Evolutionary conservation across 1,284 basidiomycete species (phyloP), one percentile per base, ranked within the genome.

Genomic region (Farysia itapuensis): DNA sequence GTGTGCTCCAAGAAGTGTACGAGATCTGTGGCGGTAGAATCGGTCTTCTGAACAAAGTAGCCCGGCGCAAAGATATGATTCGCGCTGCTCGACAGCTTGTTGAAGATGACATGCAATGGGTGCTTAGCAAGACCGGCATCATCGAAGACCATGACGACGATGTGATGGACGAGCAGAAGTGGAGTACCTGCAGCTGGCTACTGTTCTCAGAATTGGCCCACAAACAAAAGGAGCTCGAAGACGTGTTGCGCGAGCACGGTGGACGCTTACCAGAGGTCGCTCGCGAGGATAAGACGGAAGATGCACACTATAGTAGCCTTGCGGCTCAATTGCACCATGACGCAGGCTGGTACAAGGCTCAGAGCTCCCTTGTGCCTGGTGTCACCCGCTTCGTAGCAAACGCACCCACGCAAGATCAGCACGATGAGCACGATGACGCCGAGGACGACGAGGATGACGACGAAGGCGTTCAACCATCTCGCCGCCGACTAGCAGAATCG

Each of bases 131-230:
- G 51, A 73, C 70, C n/a, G 66, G 66, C 13, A 67, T 73, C 43
- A 73, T 73, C 28, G 64, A 70, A 38, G 69, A 71, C 26, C 70
- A 72, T 29, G 70, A 72, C 30, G 70, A 72, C 28, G 70, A 70
- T 39, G 70, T 70, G 33, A 72, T 72, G 70, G 70, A 72, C 43
- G 70, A 72, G 49, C 70, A 72, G 41, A 63, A 72, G 57, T 72
- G 70, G 70, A 57, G 65, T 22, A 72, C 70, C 4, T 72, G 70
- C 49, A 68, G 65, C 41, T 72, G 70, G 70, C 51, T 72, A 18
- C 53, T 72, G 24, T 72, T 72, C 34, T 35, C 32, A 32, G 70
- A 71, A 43, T 42, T 72, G 5, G 43, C 59, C 5, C 50, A 54
- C 29, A 54, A 64, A 41, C 70, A 72, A n/a, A 49, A 63, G 31